Evolutionary conservation across 2,329 filamentous ascomycete genomes (phyloP), one percentile per base, ranked within the genome.

Genomic region (Ophioceras dolichostomum): DNA sequence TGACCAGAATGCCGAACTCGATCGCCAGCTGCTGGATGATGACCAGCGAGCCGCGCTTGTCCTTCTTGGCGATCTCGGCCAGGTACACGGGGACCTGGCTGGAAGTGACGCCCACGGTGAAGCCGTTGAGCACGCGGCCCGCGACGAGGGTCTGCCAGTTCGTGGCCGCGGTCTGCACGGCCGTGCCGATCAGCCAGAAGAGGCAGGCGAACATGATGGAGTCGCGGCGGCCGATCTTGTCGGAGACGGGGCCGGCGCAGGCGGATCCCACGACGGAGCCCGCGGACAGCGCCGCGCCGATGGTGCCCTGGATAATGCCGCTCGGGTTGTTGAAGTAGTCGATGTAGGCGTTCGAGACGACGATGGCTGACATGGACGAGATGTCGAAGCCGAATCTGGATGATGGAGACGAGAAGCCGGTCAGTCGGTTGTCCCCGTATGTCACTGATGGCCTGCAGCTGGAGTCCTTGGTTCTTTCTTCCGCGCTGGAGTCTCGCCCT

Each of bases 21-120:
- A 87, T 85, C 19, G 79, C 77, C 64, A 79, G 80, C 54, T 86
- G 81, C 53, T 86, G 80, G 31, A 74, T 70, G 37, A 79, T 76
- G 13, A 87, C 78, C 24, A 87, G 65, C 31, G 76, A 68, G 13
- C 79, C 79, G 43, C 79, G 69, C 43, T 58, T 65, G 26, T 56
- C 47, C 2, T 68, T 66, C 33, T 71, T 70, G 14, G 78, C 73
- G 21, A 83, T 64, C 51, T 83, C 79, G 17, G 76, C 70, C 17
- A 82, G 70, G 50, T 82, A 83, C 22, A 82, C 76, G 4, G 77
- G 76, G 2, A 79, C 76, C 49, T 80, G 76, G 3, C 76, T 73
- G 27, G 73, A 79, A 42, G 71, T 76, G 50, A 80, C 77, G 46
- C 78, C 78, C 38, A 82, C 76, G 36, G 70, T 68, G 31, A 82